These are phyloP conservation scores for Phytophthora quininea DNA, from an alignment of 352 stramenopile genomes.

Conservation along the genomic window DNA sequence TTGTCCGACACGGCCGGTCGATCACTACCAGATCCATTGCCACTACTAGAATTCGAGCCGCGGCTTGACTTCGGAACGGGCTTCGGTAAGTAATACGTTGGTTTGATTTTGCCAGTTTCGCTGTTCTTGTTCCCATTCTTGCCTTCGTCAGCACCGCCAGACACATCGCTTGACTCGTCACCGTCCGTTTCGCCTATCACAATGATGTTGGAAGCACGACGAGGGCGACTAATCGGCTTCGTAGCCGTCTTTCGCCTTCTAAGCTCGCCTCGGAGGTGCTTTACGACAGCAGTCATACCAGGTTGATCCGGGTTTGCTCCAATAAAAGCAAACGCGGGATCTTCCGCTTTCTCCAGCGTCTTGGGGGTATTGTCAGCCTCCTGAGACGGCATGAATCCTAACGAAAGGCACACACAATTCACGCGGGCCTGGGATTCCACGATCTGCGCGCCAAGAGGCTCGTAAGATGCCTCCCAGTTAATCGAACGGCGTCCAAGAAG, in stretches of 20 bases:
- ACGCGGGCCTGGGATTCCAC: constrained; percentile 87
- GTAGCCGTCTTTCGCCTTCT: constrained; percentile 49
- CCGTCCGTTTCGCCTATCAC: constrained; percentile 85
- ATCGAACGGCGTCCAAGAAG: constrained; percentile 86
- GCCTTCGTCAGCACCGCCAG: constrained; percentile 59
- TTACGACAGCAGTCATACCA: constrained; percentile 88
- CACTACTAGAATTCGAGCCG: constrained; percentile 22
- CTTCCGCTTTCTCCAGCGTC: constrained; percentile 81
- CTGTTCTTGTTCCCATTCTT: constrained; percentile 42
- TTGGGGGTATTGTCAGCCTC: constrained; percentile 74
- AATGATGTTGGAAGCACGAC: constrained; percentile 87
- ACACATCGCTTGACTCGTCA: constrained; percentile 76
- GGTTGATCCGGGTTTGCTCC: constrained; percentile 73
- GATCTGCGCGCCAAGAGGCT: constrained; percentile 84
- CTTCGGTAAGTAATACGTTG: constrained; percentile 86
- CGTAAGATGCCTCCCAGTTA: constrained; percentile 88
- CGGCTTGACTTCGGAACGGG: constrained; percentile 54
- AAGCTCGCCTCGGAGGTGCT: constrained; percentile 73
- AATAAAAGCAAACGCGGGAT: constrained; percentile 85
- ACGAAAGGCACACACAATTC: constrained; percentile 86
- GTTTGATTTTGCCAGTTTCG: constrained; percentile 48
- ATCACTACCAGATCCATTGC: constrained; percentile 25
- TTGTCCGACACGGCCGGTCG: constrained; percentile 66
- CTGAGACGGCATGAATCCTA: constrained; percentile 76
- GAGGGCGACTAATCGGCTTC: constrained; percentile 34